A percentile compares a stretch with the other conserved stretches of the same genome.
phyloP scores from a whole-genome alignment of 1,284 basidiomycete genomes.

The Testicularia cyperi region DNA sequence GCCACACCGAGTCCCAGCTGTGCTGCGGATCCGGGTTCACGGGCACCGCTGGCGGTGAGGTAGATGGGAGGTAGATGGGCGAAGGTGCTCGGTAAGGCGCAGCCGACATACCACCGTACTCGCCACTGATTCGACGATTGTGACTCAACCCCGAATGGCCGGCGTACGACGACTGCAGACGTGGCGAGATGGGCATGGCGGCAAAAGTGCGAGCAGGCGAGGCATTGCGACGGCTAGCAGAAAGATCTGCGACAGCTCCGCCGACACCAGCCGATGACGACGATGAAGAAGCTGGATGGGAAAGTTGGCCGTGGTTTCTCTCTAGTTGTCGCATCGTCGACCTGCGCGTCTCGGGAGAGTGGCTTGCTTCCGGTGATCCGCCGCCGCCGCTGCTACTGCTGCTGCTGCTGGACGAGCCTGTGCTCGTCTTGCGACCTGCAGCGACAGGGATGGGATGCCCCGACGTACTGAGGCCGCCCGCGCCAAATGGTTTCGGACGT shows the following conservation, averaged over 20 bases:
- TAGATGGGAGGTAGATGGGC: conserved; percentile 25
- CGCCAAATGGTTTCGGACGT: too few relatives aligned
- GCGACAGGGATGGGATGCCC: background rate
- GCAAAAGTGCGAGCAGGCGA: conserved; percentile 36
- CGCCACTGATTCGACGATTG: conserved; percentile 19
- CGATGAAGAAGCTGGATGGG: conserved; percentile 9
- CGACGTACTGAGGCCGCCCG: too few relatives aligned
- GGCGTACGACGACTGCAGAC: conserved; percentile 39
- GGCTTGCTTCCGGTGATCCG: conserved; percentile 22
- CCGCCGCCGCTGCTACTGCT: conserved; percentile 14
- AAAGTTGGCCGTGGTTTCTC: conserved; percentile 14
- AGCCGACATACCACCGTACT: conserved; percentile 6
- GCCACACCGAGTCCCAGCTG: conserved; percentile 51
- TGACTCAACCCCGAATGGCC: conserved; percentile 19
- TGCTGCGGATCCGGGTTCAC: conserved; percentile 40
- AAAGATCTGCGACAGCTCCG: too few relatives aligned
- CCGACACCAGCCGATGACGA: conserved; percentile 11
- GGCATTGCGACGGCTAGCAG: conserved; percentile 19
- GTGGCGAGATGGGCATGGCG: conserved; percentile 38
- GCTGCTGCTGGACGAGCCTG: conserved; percentile 17
- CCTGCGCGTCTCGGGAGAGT: conserved; percentile 15
- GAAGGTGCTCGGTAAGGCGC: conserved; percentile 26
- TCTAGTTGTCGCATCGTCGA: conserved; percentile 9
- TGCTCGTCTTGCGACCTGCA: conserved; percentile 12
- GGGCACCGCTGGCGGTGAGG: conserved; percentile 19